Percentiles rank a stretch among this genome's conserved stretches.
These are phyloP conservation scores for Alternaria conjuncta DNA, from an alignment of 2,329 filamentous ascomycete species.

Conservation along the genomic window DNA sequence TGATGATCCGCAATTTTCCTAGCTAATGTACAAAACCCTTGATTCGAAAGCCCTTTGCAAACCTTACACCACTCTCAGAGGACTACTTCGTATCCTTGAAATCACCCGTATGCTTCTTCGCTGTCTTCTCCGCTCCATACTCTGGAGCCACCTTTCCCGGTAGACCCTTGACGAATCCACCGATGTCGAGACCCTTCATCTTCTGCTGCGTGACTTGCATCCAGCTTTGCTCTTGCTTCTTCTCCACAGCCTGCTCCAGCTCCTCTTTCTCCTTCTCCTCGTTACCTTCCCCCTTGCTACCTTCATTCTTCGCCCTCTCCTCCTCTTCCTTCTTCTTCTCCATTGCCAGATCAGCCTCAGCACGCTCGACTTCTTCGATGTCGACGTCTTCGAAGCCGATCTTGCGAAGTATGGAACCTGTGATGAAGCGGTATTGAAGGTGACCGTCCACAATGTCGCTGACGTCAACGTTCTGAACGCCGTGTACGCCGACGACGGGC, in stretches of 20 bases:
- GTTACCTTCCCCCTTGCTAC: constrained; percentile 24
- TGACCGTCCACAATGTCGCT: constrained; percentile 59
- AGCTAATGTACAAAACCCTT: neutral
- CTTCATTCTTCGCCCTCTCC: constrained; percentile 41
- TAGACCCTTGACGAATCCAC: constrained; percentile 7
- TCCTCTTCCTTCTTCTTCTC: constrained; percentile 53
- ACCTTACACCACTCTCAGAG: neutral
- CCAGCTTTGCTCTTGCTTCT: constrained; percentile 54
- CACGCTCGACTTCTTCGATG: constrained; percentile 53
- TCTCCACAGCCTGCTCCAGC: constrained; percentile 51
- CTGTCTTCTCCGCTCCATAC: neutral
- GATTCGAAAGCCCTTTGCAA: neutral
- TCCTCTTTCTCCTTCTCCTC: constrained; percentile 45
- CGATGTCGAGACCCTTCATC: constrained; percentile 39
- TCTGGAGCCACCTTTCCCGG: constrained; percentile 1
- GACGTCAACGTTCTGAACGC: constrained; percentile 66
- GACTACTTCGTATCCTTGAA: neutral
- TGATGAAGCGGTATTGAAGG: constrained; percentile 58
- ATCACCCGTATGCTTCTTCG: neutral
- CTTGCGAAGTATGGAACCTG: constrained; percentile 58
- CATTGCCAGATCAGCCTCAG: constrained; percentile 53
- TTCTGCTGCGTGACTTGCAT: constrained; percentile 53
- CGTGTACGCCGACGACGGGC: constrained; percentile 69
- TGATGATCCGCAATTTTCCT: neutral
- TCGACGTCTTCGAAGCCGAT: constrained; percentile 62